Evolutionary conservation across 179 eudicot genomes (phyloP).

Genomic region (Heliamphora pulchella): DNA sequence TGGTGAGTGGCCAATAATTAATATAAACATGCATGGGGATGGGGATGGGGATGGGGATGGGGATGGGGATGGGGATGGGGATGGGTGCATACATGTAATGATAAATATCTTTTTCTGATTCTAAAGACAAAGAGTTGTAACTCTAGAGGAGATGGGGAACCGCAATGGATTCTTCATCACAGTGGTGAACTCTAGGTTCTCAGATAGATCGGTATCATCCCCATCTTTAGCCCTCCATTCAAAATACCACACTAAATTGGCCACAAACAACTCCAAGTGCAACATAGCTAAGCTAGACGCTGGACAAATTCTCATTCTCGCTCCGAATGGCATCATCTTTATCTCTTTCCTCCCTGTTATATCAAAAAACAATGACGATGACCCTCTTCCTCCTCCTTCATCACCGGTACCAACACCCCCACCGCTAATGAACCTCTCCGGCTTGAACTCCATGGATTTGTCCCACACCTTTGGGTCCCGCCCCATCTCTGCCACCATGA

Average conservation of each 20-base stretch:
- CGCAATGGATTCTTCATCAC: slow-evolving; percentile 43
- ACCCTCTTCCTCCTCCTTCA: background rate
- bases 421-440: slow-evolving; percentile 26
- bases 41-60: too few species aligned
- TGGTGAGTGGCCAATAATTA: too few species aligned
- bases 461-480: slow-evolving; percentile 40
- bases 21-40: too few species aligned
- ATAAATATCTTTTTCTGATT: background rate
- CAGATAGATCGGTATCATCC: slow-evolving; percentile 35
- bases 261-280: slow-evolving; percentile 45
- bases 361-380: slow-evolving; percentile 22
- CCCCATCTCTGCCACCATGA: slow-evolving; percentile 43
- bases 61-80: too few species aligned
- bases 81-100: too few species aligned
- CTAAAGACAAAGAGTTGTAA: too few species aligned
- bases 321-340: slow-evolving; percentile 67
- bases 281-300: slow-evolving; percentile 35
- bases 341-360: slow-evolving; percentile 47
- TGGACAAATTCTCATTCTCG: slow-evolving; percentile 48
- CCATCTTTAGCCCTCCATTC: slow-evolving; percentile 32
- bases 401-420: background rate
- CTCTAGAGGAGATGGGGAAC: slow-evolving; percentile 28
- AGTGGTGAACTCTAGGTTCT: slow-evolving; percentile 39
- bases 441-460: slow-evolving; percentile 36
- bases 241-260: slow-evolving; percentile 43